Conservation (phyloP, 768 basidiomycete genomes). For the Daedaleopsis nitida region DNA sequence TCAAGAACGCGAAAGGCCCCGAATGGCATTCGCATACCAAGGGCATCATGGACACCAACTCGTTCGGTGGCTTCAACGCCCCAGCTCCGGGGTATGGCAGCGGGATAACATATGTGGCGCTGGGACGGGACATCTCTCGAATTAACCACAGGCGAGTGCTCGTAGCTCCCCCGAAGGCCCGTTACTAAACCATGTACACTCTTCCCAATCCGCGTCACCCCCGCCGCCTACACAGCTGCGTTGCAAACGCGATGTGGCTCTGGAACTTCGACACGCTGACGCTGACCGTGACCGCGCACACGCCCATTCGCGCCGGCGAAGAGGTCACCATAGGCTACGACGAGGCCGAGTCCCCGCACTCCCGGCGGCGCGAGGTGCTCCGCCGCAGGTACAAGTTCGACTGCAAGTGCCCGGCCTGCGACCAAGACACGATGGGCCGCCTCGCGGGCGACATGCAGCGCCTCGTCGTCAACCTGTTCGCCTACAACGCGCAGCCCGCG, state of each 20-base stretch:
- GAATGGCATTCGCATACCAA: not conserved
- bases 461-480: not conserved
- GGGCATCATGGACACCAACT: not conserved
- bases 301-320: constrained; percentile 2
- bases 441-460: not conserved
- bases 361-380: not conserved
- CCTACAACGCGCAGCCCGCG: not conserved
- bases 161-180: not conserved
- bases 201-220: no score
- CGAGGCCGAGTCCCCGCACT: not conserved
- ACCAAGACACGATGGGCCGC: not conserved
- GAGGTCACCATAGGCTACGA: constrained; percentile 2
- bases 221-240: not conserved
- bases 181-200: not conserved
- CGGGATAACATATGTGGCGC: not conserved
- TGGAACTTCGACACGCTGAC: constrained; percentile 1
- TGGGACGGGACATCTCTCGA: not conserved
- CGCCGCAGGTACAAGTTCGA: not conserved
- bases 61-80: not conserved
- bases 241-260: not conserved
- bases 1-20: not conserved
- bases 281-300: not conserved
- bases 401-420: not conserved
- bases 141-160: not conserved
- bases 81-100: not conserved